Percentiles rank a stretch among this genome's conserved stretches.
These are phyloP conservation scores for Calvatia gigantea DNA, from an alignment of 768 basidiomycete genomes.

Conservation along the genomic window DNA sequence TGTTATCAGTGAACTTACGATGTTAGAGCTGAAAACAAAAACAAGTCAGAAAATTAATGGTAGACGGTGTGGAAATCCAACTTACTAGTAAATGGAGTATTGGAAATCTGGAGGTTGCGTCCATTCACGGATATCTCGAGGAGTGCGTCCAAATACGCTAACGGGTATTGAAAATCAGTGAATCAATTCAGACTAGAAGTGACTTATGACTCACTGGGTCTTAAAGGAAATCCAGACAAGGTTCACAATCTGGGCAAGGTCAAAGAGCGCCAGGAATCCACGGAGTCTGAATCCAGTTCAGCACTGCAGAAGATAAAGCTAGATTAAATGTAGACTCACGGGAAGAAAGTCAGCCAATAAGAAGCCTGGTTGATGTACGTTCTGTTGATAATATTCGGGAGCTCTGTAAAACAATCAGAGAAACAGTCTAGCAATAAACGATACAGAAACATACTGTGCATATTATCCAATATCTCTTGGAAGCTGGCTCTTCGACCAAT, in stretches of 20 bases:
- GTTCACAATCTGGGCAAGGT: slow-evolving; percentile 93
- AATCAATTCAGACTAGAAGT: neutral
- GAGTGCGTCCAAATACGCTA: slow-evolving; percentile 83
- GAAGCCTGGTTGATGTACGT: slow-evolving; percentile 91
- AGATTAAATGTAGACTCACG: slow-evolving; percentile 46
- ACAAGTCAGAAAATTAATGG: slow-evolving; percentile 5
- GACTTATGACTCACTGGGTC: slow-evolving; percentile 53
- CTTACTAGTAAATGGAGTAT: slow-evolving; percentile 81
- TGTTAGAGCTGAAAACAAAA: slow-evolving; percentile 43
- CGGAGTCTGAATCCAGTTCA: slow-evolving; percentile 56
- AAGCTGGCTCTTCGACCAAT: slow-evolving; percentile 44
- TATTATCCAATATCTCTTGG: slow-evolving; percentile 40
- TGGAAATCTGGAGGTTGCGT: slow-evolving; percentile 89
- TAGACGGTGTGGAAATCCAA: slow-evolving; percentile 18
- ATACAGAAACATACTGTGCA: slow-evolving; percentile 35
- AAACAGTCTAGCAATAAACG: neutral
- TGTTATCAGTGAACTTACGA: slow-evolving; percentile 36
- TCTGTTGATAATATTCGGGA: slow-evolving; percentile 70
- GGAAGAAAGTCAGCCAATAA: slow-evolving; percentile 93
- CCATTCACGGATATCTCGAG: slow-evolving; percentile 86
- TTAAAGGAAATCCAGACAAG: slow-evolving; percentile 82
- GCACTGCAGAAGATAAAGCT: neutral
- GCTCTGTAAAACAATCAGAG: slow-evolving; percentile 33
- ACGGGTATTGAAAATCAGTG: neutral
- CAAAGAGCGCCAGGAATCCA: slow-evolving; percentile 92